phyloP scores from a whole-genome alignment of 1,139 yeast genomes.

The Casaregolazyma suthepensis region DNA sequence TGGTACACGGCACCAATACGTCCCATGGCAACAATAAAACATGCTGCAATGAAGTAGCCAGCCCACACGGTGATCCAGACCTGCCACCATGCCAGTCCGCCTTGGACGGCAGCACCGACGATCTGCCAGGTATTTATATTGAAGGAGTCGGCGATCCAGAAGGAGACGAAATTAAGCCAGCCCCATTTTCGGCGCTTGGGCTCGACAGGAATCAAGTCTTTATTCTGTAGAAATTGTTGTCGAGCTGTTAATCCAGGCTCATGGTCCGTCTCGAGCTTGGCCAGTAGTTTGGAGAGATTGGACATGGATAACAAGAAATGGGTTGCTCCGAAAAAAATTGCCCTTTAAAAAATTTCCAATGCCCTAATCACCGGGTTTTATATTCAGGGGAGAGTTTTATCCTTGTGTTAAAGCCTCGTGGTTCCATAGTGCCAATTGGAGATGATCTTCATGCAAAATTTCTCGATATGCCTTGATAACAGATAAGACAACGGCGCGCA shows the following conservation, averaged over 20 bases:
- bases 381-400: too few species aligned
- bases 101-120: conserved; percentile 72
- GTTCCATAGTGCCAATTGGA: background rate
- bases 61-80: conserved; percentile 80
- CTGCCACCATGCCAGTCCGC: conserved; percentile 84
- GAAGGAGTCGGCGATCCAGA: conserved; percentile 85
- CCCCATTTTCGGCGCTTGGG: conserved; percentile 60
- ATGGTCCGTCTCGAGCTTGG: conserved; percentile 19
- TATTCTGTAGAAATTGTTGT: conserved; percentile 45
- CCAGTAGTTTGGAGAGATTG: conserved; percentile 4
- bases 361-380: too few species aligned
- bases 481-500: background rate
- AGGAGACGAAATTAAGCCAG: conserved; percentile 71
- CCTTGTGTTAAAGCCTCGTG: too few species aligned
- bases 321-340: too few species aligned
- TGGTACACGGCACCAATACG: conserved; percentile 36
- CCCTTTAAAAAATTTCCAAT: too few species aligned
- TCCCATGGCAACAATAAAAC: conserved; percentile 31
- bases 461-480: background rate
- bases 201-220: conserved; percentile 74
- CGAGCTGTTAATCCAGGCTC: conserved; percentile 19
- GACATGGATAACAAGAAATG: background rate
- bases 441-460: background rate
- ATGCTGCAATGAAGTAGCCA: conserved; percentile 31
- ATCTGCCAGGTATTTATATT: conserved; percentile 89